Conservation (phyloP, 2,329 filamentous ascomycete species). For the Apiospora malaysiana region DNA sequence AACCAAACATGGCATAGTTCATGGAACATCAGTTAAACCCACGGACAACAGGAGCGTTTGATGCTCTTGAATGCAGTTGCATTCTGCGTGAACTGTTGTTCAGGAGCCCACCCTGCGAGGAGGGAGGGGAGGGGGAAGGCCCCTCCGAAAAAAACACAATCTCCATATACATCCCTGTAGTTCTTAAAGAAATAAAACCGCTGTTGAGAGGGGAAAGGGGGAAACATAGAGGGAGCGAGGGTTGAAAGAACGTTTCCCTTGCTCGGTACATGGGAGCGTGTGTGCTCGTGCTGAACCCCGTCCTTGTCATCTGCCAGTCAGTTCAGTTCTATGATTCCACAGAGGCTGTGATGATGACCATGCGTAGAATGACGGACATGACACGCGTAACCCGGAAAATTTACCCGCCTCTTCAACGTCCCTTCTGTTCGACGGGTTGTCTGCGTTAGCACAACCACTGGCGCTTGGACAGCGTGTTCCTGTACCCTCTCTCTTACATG, state of each 20-base stretch:
- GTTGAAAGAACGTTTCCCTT: constrained; percentile 8
- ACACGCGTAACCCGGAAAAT: constrained; percentile 14
- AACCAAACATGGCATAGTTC: background rate
- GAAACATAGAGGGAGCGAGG: background rate
- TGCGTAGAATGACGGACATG: constrained; percentile 13
- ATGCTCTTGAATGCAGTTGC: constrained; percentile 1
- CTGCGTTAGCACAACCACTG: background rate
- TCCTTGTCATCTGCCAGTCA: background rate
- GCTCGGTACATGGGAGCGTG: background rate
- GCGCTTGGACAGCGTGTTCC: constrained; percentile 13
- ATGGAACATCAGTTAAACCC: constrained; percentile 9
- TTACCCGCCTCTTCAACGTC: constrained; percentile 2
- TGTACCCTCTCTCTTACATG: constrained; percentile 4
- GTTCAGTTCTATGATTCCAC: constrained; percentile 1
- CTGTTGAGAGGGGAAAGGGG: background rate
- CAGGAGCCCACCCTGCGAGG: constrained; percentile 8
- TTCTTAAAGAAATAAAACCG: background rate
- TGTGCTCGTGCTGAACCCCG: background rate
- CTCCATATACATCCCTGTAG: constrained; percentile 13
- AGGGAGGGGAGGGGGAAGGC: background rate
- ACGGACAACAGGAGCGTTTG: background rate
- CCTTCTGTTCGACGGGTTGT: background rate
- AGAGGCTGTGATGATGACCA: constrained; percentile 8
- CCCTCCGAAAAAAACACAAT: constrained; percentile 1
- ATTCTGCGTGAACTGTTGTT: constrained; percentile 13